Evolutionary conservation across 495 filamentous ascomycete genomes (phyloP), one percentile per base, ranked within the genome.

Genomic region (Xylaria venustula): DNA sequence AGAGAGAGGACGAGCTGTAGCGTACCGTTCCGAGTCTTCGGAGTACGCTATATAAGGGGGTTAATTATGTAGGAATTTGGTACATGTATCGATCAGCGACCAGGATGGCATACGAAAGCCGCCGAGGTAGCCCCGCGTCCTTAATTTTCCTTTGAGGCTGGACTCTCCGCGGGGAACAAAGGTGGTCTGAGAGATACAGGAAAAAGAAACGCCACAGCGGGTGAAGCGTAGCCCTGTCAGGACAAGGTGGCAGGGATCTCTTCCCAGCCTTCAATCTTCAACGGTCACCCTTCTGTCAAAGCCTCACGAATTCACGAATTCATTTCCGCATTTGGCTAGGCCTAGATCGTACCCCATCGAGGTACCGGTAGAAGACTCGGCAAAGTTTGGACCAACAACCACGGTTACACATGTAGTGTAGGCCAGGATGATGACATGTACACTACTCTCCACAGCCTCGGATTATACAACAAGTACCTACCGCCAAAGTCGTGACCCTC

Each of bases 101-200:
- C 15, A 41, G 58, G 58, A 61, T 54, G 40, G 15, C 58, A 28
- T 46, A 40, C 17, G 19, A 61, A 25, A 48, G 58, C 23, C 49
- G 26, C 58, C 58, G 58, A 61, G 50, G 58, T 61, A 61, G 42
- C 58, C 45, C 58, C 58, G 58, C 45, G 32, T 45, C 41, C 20
- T 54, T 52, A 34, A 54, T 52, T 30, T 54, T 34, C n/a, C 25
- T 26, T 60, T 50, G 57, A 41, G 47, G 57, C 57, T 60, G 57
- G 57, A 34, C 48, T 51, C 20, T 19, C 37, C 28, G 47, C 37
- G 56, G 45, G 53, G 55, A 42, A 15, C 30, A 26, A 26, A 60
- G 37, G 25, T 59, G 46, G 47, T 45, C 57, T 50, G 45, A 60
- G 45, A 42, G 28, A 9, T 19, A 55, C 52, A 59, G 36, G 12